Evolutionary conservation across 805 yeast genomes (phyloP).

Genomic region (Saccharomycopsis babjevae): DNA sequence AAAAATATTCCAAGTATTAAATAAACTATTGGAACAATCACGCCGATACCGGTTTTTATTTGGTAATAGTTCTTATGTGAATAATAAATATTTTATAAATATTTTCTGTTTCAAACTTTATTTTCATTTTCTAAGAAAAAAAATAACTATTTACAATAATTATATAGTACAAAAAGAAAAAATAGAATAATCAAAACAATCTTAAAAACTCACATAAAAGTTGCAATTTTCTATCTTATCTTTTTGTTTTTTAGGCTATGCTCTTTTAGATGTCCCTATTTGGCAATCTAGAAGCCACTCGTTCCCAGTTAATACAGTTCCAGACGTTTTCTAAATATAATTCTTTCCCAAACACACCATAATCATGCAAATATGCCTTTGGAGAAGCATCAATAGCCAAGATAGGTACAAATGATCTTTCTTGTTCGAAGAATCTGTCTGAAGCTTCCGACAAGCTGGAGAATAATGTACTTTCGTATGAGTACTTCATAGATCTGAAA

Average conservation of each 20-base stretch:
- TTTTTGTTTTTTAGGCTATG: neutral
- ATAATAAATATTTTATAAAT: no score
- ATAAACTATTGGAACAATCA: no score
- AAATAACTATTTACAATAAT: neutral
- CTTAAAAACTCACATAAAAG: neutral
- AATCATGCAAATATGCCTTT: conserved; percentile 59
- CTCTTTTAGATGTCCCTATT: conserved; percentile 6
- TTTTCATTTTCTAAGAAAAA: neutral
- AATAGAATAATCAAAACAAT: neutral
- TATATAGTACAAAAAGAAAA: neutral
- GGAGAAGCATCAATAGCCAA: conserved; percentile 67
- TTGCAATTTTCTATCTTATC: neutral
- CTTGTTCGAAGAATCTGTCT: conserved; percentile 30
- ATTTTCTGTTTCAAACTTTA: neutral
- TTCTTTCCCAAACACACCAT: conserved; percentile 67
- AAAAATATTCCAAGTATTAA: no score
- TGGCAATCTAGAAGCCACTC: conserved; percentile 40
- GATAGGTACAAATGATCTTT: conserved; percentile 42
- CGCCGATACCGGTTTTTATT: no score
- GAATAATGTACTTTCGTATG: conserved; percentile 8
- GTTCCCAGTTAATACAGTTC: conserved; percentile 65
- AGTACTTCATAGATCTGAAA: neutral
- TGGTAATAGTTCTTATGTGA: no score
- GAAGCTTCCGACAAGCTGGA: conserved; percentile 31
- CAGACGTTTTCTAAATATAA: conserved; percentile 55